Base-by-base conservation (phyloP, 345 rosid species). In the Populus tremula region DNA sequence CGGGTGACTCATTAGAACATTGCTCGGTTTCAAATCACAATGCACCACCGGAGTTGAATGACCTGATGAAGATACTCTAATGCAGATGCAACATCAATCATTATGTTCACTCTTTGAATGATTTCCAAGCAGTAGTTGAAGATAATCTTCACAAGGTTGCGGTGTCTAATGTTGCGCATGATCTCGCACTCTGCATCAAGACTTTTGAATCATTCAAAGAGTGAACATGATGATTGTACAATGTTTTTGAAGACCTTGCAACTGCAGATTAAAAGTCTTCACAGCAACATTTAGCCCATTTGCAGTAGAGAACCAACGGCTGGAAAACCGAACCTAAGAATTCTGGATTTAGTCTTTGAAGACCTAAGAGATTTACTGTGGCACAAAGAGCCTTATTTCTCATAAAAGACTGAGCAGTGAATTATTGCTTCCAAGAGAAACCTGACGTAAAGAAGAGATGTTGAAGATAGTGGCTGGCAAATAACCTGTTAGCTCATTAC, bases 381-480 rank as follows among this genome's bases (percentile, higher is more conserved):
- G 50, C 83, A 80, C 84, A 78, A 6, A 84, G 63, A 1, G 38
- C 77, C 20, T 49, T 13, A 14, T 78, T 81, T 16, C 76, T 70
- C 16, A 64, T 25, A 59, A 81, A 84, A 5, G 78, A 76, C 35
- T 21, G n/a, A 38, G 74, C 74, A 1, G 86, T 67, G 16, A 78
- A 25, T 25, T 25, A 25, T 25, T 25, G 25, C 25, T 25, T 25
- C 25, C 25, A 25, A 25, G 25, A 25, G 25, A 25, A 25, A 25
- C 25, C 25, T 25, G 25, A 25, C 25, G 25, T 25, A 25, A 25
- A 25, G 25, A 25, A 25, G 25, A 25, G 25, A 25, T 25, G 25
- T 25, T 25, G 25, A 25, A 25, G 25, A 25, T 25, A 25, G 25
- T 25, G 25, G 25, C 25, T 25, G 25, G 25, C 25, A 25, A 25